phyloP scores from a whole-genome alignment of 805 yeast genomes.

The Sporopachydermia quercuum region DNA sequence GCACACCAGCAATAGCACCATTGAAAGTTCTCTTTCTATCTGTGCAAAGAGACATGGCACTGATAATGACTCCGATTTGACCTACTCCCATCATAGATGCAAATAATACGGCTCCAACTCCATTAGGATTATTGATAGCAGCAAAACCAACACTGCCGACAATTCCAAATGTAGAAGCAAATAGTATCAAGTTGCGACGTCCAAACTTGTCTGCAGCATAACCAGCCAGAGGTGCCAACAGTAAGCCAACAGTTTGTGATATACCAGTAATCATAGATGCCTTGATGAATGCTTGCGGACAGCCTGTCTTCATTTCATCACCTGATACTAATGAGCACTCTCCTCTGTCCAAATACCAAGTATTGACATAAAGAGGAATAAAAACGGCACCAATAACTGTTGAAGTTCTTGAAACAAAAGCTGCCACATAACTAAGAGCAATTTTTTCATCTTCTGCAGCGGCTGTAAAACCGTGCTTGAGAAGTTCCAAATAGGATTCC shows the following conservation, averaged over 20 bases:
- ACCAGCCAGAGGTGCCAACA: slow-evolving; percentile 54
- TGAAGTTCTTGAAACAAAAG: slow-evolving; percentile 48
- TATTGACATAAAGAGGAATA: slow-evolving; percentile 47
- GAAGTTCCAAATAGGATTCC: slow-evolving; percentile 24
- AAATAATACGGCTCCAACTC: slow-evolving; percentile 20
- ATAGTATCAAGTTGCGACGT: slow-evolving; percentile 21
- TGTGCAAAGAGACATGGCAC: slow-evolving; percentile 48
- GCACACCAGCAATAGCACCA: slow-evolving; percentile 59
- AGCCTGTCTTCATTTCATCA: slow-evolving; percentile 22
- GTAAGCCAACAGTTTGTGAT: slow-evolving; percentile 40
- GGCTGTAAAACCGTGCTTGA: slow-evolving; percentile 32
- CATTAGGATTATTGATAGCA: slow-evolving; percentile 20
- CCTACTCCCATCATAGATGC: slow-evolving; percentile 39
- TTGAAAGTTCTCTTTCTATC: slow-evolving; percentile 29
- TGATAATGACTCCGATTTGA: slow-evolving; percentile 46
- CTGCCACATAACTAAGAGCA: slow-evolving; percentile 43
- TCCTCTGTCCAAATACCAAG: slow-evolving; percentile 36
- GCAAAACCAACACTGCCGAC: slow-evolving; percentile 27
- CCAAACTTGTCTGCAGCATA: slow-evolving; percentile 33
- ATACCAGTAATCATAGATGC: slow-evolving; percentile 60
- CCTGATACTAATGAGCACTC: slow-evolving; percentile 23
- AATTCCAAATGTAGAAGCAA: slow-evolving; percentile 29
- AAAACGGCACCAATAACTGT: slow-evolving; percentile 44
- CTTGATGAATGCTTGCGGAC: slow-evolving; percentile 48
- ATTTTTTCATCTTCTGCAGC: slow-evolving; percentile 32